Conservation (phyloP, 768 basidiomycete species). For the Rhizopogon sp. region DNA sequence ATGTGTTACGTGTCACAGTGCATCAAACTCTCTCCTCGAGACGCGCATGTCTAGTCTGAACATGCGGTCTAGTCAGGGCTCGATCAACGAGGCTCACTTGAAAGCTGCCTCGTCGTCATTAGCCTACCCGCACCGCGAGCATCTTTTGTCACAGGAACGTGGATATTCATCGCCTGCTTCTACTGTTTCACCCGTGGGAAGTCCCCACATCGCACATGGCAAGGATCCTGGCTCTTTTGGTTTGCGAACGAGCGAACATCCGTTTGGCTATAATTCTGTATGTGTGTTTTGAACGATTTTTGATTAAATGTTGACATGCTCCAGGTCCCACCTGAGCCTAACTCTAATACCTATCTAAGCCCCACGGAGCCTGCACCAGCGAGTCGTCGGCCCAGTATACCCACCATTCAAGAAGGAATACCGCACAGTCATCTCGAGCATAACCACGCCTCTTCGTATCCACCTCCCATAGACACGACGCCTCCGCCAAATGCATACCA, state of each 20-base stretch:
- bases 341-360: conserved; percentile 14
- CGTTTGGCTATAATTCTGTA: conserved; percentile 24
- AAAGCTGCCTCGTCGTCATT: conserved; percentile 12
- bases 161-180: conserved; percentile 41
- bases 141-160: conserved; percentile 21
- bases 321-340: conserved; percentile 3
- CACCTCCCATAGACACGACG: conserved; percentile 11
- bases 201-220: conserved; percentile 23
- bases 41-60: conserved; percentile 25
- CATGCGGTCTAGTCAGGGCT: conserved; percentile 30
- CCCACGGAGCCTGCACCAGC: conserved; percentile 13
- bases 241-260: conserved; percentile 16
- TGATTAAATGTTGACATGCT: background rate
- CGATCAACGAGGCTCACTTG: conserved; percentile 25
- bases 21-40: conserved; percentile 25
- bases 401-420: conserved; percentile 11
- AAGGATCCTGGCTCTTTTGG: conserved; percentile 17
- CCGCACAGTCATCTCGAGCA: conserved; percentile 17
- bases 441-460: conserved; percentile 6
- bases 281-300: background rate
- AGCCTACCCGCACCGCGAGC: conserved; percentile 17
- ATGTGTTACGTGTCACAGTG: conserved; percentile 15
- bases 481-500: conserved; percentile 14
- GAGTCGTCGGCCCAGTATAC: conserved; percentile 23
- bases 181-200: conserved; percentile 37